Conservation (phyloP, 1,284 basidiomycete genomes). For the Ustilago nuda region DNA sequence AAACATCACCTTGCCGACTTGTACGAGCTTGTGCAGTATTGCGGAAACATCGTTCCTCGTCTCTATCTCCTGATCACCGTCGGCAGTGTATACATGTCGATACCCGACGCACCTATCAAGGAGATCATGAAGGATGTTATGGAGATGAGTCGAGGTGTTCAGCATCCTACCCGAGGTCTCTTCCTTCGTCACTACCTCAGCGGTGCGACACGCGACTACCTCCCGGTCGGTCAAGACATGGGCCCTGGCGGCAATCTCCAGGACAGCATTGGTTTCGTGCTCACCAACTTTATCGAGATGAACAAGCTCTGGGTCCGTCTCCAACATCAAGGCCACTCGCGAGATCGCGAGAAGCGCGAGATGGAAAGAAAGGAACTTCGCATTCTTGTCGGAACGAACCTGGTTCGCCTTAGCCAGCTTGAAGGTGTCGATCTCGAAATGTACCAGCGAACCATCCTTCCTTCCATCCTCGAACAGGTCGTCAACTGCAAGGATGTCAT, state of each 20-base stretch:
- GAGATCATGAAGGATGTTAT: slow-evolving; percentile 69
- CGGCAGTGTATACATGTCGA: slow-evolving; percentile 69
- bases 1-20: slow-evolving; percentile 68
- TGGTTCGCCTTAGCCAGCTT: slow-evolving; percentile 68
- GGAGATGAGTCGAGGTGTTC: slow-evolving; percentile 69
- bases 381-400: slow-evolving; percentile 68
- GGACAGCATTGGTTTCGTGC: slow-evolving; percentile 68
- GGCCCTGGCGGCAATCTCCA: slow-evolving; percentile 65
- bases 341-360: slow-evolving; percentile 68
- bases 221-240: slow-evolving; percentile 63
- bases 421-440: slow-evolving; percentile 67
- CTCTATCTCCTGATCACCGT: slow-evolving; percentile 70
- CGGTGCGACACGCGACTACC: slow-evolving; percentile 67
- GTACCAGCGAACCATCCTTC: slow-evolving; percentile 65
- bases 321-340: slow-evolving; percentile 68
- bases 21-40: slow-evolving; percentile 69
- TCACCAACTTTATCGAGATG: slow-evolving; percentile 69
- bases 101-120: slow-evolving; percentile 68
- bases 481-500: slow-evolving; percentile 69
- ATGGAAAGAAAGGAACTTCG: slow-evolving; percentile 66
- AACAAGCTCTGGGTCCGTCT: slow-evolving; percentile 69
- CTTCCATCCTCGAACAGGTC: slow-evolving; percentile 67
- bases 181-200: slow-evolving; percentile 69
- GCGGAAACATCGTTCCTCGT: slow-evolving; percentile 68
- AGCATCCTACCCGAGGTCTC: slow-evolving; percentile 68